phyloP scores from a whole-genome alignment of 164 flowering plant genomes.

The Hamamelis virginiana region DNA sequence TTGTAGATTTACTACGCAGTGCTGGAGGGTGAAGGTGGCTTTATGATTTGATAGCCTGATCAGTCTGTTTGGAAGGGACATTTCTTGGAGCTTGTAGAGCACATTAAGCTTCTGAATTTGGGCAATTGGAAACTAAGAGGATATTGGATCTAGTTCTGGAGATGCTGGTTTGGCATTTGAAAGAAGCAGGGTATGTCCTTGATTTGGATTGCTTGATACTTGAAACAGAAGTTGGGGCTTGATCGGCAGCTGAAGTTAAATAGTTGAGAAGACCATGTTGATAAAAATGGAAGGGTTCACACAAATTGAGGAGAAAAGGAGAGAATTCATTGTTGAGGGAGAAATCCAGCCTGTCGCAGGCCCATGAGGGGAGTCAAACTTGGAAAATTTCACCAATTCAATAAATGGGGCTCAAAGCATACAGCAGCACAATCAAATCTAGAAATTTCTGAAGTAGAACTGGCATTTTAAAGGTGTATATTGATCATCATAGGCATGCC shows the following conservation, averaged over 20 bases:
- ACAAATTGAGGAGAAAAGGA: background rate
- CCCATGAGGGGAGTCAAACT: too few relatives aligned
- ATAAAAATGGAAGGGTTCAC: background rate
- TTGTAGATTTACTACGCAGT: conserved; percentile 79
- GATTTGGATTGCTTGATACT: conserved; percentile 30
- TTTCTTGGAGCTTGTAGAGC: conserved; percentile 85
- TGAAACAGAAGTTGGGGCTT: conserved; percentile 38
- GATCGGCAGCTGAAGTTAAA: conserved; percentile 6
- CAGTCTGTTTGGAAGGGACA: conserved; percentile 83
- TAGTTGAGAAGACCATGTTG: background rate
- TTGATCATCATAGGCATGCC: too few relatives aligned
- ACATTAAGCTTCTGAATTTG: conserved; percentile 43
- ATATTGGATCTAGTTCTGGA: conserved; percentile 42
- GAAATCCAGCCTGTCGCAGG: too few relatives aligned
- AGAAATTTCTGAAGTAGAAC: too few relatives aligned
- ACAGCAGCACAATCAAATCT: too few relatives aligned
- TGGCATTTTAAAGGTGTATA: too few relatives aligned
- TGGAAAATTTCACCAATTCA: too few relatives aligned
- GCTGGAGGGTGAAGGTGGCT: conserved; percentile 77
- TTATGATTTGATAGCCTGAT: conserved; percentile 62
- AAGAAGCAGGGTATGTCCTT: conserved; percentile 41
- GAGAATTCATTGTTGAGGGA: background rate
- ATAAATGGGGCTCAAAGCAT: too few relatives aligned
- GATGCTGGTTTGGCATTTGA: conserved; percentile 42
- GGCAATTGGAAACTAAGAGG: conserved; percentile 52